Evolutionary conservation across 73 alveolate species (phyloP).

Genomic region (Paramecium pentaurelia): DNA sequence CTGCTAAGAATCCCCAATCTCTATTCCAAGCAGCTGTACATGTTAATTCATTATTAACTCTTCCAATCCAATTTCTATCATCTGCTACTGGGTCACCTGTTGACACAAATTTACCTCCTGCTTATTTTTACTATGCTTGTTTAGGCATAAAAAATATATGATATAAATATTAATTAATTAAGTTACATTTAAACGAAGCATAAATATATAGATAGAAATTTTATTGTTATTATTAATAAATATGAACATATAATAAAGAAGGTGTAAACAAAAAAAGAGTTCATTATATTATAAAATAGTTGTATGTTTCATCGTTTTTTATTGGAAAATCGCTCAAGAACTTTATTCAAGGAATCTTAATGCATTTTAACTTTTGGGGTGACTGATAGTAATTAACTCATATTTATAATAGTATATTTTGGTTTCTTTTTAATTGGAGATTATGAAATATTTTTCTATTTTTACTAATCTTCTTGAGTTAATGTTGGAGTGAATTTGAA

Average conservation of each 20-base stretch:
- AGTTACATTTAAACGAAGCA: neutral
- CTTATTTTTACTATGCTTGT: conserved; percentile 7
- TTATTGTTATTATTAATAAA: neutral
- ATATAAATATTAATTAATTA: neutral
- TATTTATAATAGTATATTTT: neutral
- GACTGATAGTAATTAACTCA: neutral
- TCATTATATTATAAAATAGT: neutral
- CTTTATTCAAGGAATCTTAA: neutral
- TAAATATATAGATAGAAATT: neutral
- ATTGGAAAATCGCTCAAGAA: conserved; percentile 12
- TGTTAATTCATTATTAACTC: conserved; percentile 60
- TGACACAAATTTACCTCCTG: conserved; percentile 56
- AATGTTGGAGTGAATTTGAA: neutral
- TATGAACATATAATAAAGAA: neutral
- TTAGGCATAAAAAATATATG: conserved; percentile 5
- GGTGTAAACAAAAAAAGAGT: neutral
- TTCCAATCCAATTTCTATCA: conserved; percentile 64
- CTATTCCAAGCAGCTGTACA: conserved; percentile 61
- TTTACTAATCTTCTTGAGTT: neutral
- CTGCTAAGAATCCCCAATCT: conserved; percentile 66
- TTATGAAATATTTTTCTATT: neutral
- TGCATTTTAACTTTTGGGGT: conserved; percentile 1
- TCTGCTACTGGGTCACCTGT: conserved; percentile 66
- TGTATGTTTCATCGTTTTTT: neutral
- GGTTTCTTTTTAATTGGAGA: conserved; percentile 18